Percentiles rank a stretch among this genome's conserved stretches.
Conservation (phyloP, 2,329 filamentous ascomycete species). For the Pleurostoma richardsiae region DNA sequence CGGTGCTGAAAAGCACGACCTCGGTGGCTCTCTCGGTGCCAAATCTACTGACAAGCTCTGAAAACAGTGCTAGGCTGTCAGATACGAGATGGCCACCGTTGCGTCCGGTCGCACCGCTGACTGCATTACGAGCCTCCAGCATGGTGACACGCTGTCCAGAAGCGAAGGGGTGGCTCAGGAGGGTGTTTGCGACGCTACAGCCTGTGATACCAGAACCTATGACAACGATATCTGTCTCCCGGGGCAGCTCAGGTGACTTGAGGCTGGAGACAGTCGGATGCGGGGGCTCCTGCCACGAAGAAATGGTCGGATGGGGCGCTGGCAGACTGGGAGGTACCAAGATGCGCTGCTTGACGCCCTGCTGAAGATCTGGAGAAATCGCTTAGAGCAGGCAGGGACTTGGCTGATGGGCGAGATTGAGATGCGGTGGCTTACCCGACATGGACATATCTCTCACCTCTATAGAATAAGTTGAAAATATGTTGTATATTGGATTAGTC, state of each 20-base stretch:
- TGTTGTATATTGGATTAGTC: no score
- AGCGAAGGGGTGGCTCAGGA: background rate
- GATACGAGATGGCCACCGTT: conserved; percentile 6
- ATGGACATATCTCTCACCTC: no score
- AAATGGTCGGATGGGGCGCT: background rate
- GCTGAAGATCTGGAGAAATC: no score
- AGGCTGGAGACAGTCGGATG: background rate
- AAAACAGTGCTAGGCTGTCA: background rate
- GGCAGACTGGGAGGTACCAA: background rate
- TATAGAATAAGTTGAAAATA: no score
- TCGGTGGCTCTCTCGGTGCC: background rate
- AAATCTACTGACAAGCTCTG: background rate
- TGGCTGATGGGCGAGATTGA: no score
- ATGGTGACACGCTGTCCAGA: background rate
- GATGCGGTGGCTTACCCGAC: no score
- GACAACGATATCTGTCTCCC: conserved; percentile 1
- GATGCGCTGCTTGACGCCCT: no score
- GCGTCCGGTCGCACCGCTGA: conserved; percentile 6
- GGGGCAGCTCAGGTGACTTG: background rate
- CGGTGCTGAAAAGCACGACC: background rate
- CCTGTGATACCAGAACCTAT: conserved; percentile 7
- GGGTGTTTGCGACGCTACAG: conserved; percentile 1
- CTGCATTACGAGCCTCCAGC: conserved; percentile 4
- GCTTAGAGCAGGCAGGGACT: no score
- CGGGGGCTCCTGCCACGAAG: background rate